Percentiles rank a stretch among this genome's conserved stretches.
These are phyloP conservation scores for Piper betle DNA, from an alignment of 164 flowering plant genomes.

Conservation along the genomic window DNA sequence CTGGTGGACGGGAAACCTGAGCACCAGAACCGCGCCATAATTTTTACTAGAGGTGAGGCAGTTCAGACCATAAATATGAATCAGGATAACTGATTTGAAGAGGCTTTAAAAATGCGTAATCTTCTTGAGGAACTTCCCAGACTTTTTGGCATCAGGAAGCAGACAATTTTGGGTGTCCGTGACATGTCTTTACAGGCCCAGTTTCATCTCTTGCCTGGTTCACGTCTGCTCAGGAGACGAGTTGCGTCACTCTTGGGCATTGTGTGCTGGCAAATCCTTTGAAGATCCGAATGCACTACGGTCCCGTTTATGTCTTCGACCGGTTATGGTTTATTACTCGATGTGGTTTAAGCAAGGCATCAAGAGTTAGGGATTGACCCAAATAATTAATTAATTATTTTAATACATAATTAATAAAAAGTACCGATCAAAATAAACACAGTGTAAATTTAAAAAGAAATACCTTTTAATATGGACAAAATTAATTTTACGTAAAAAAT, in stretches of 20 bases:
- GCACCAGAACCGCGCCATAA: slow-evolving; percentile 90
- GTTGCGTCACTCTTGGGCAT: slow-evolving; percentile 89
- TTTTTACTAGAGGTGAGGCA: slow-evolving; percentile 94
- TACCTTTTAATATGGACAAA: too few relatives aligned
- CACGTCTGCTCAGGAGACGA: slow-evolving; percentile 95
- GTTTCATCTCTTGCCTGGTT: slow-evolving; percentile 97
- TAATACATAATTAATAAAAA: too few relatives aligned
- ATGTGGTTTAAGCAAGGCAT: slow-evolving; percentile 95
- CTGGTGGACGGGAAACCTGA: slow-evolving; percentile 96
- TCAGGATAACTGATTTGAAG: slow-evolving; percentile 92
- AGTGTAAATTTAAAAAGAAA: too few relatives aligned
- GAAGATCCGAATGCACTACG: slow-evolving; percentile 92
- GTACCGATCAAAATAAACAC: too few relatives aligned
- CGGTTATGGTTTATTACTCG: slow-evolving; percentile 82
- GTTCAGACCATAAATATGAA: slow-evolving; percentile 97
- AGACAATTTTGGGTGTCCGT: slow-evolving; percentile 89
- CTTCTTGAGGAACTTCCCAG: slow-evolving; percentile 63
- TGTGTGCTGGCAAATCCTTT: slow-evolving; percentile 90
- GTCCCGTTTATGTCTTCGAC: slow-evolving; percentile 95
- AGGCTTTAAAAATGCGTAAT: slow-evolving; percentile 91
- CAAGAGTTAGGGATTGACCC: slow-evolving; percentile 72
- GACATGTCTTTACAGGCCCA: slow-evolving; percentile 86
- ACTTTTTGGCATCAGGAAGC: slow-evolving; percentile 64
- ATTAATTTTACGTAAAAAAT: too few relatives aligned
- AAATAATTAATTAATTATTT: too few relatives aligned